Base-by-base conservation (phyloP, 2,329 filamentous ascomycete genomes). In the Scortechinia acanthostroma region DNA sequence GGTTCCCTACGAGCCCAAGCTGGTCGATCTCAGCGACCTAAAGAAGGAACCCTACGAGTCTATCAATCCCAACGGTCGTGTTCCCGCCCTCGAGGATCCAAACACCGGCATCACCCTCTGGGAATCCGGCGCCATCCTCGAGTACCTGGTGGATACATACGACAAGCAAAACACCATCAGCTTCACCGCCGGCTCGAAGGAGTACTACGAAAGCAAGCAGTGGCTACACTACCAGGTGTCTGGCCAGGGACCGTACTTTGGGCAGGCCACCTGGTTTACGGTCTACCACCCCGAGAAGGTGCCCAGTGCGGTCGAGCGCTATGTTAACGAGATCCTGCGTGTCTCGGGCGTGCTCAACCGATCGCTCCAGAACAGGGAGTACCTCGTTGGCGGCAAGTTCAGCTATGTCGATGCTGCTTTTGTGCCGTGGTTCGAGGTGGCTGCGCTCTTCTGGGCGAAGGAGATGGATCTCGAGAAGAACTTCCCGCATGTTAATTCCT, bases 91-190 rank as follows among this genome's bases (percentile, higher is more conserved):
- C 28, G 56, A 71, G 46, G 69, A 73, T 45, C 62, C 65, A 16
- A 62, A 63, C 25, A 71, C 68, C 45, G 62, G 60, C 45, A 55
- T 73, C 33, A 61, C 59, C 1, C 55, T 69, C 35, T 74, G 68
- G 64, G 70, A 73, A 53, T 65, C 61, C 19, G 68, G 67, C 4
- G 68, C 70, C 2, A 69, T 71, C 48, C 54, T 73, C 47, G 60
- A 66, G 43, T 73, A 73, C 46, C 47, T 73, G 6, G 51, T 64
- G 40, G 61, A 66, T 42, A 54, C 55, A 16, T 69, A 70, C 53
- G 66, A 68, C 50, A 58, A 56, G 21, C 49, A 63, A 1, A 47
- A 62, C n/a, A 59, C 53, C 14, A 44, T 70, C 21, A 61, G 55
- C 22, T 66, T 64, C 52, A 49, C 52, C 10, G 47, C 50, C 1